Conservation (phyloP, 192 early-diverging fungal species). For the Paraglomus occultum region DNA sequence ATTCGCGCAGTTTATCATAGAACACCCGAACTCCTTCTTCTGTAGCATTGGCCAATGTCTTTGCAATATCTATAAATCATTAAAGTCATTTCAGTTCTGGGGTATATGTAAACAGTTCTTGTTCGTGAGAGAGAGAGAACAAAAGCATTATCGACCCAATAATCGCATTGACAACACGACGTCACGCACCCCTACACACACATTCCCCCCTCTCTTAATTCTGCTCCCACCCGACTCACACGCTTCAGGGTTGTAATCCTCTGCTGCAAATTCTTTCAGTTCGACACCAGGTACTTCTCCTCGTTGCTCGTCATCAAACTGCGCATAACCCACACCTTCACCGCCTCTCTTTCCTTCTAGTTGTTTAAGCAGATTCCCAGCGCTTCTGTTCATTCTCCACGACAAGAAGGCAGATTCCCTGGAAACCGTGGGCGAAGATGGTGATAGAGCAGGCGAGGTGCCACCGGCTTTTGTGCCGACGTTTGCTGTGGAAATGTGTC, state of each 20-base stretch:
- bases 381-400: no score
- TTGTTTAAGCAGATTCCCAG: no score
- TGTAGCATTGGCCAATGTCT: conserved; percentile 48
- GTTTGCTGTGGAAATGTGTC: no score
- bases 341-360: no score
- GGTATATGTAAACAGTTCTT: neutral
- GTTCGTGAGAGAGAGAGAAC: neutral
- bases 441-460: no score
- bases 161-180: neutral
- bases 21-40: conserved; percentile 61
- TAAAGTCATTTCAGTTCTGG: neutral
- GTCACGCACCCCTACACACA: neutral
- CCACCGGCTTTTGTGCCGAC: no score
- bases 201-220: neutral
- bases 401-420: no score
- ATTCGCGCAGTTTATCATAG: conserved; percentile 55
- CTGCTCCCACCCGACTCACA: conserved; percentile 35
- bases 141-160: conserved; percentile 1
- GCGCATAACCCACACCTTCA: no score
- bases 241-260: conserved; percentile 53
- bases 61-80: conserved; percentile 48
- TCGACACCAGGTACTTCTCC: conserved; percentile 42
- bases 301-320: neutral
- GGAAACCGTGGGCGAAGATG: no score
- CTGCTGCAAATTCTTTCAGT: conserved; percentile 48